A percentile compares a stretch with the other conserved stretches of the same genome.
These are phyloP conservation scores for Orbilia quercus DNA, from an alignment of 2,329 filamentous ascomycete species.

Conservation along the genomic window DNA sequence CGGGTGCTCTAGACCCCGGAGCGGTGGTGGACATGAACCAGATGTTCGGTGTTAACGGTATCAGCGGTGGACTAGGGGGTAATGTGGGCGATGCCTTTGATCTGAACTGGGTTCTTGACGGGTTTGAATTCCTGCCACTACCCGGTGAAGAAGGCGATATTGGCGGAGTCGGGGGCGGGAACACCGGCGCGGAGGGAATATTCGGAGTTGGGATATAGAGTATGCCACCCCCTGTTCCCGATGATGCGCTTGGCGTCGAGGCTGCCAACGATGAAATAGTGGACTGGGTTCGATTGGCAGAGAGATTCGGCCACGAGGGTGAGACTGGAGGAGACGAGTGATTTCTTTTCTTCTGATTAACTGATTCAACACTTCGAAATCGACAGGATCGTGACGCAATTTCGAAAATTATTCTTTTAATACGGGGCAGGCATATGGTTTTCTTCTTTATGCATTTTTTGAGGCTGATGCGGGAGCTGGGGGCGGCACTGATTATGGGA, in stretches of 20 bases:
- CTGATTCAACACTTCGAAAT: constrained; percentile 9
- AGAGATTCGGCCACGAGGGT: not conserved
- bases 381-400: constrained; percentile 9
- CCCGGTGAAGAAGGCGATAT: constrained; percentile 46
- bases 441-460: constrained; percentile 3
- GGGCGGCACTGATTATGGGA: not conserved
- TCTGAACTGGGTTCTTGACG: constrained; percentile 51
- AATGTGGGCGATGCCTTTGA: constrained; percentile 39
- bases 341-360: constrained; percentile 12
- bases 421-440: not conserved
- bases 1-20: constrained; percentile 20
- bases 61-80: constrained; percentile 11
- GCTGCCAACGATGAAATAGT: too few species aligned
- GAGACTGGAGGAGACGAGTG: not conserved
- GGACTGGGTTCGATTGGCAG: too few species aligned
- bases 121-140: constrained; percentile 47
- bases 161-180: constrained; percentile 13
- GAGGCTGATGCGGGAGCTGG: not conserved
- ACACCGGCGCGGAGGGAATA: constrained; percentile 17
- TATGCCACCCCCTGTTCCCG: too few species aligned
- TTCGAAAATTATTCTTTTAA: not conserved
- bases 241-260: too few species aligned
- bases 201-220: constrained; percentile 45
- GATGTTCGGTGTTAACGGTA: constrained; percentile 40
- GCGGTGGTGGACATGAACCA: constrained; percentile 41